Evolutionary conservation across 2,329 filamentous ascomycete genomes (phyloP), one percentile per base, ranked within the genome.

Genomic region (Trichoderma hamatum): DNA sequence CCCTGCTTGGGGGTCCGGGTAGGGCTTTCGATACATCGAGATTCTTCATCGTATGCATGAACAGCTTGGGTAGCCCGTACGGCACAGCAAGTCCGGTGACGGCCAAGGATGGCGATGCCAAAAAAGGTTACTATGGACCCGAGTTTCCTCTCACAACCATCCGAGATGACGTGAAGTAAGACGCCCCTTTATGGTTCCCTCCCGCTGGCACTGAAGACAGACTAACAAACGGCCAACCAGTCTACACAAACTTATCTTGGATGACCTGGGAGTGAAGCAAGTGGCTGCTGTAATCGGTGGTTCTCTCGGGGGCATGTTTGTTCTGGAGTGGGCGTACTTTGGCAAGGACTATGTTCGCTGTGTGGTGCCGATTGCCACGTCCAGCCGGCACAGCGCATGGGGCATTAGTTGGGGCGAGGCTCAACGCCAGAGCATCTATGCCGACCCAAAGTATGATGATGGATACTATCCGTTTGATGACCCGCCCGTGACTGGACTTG

Each of bases 71-170:
- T 56, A 95, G 92, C 75, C 93, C 93, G 0, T 96, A 96, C 76
- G 93, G 93, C 34, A 93, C 91, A 69, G 92, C 92, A n/a, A 95
- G 92, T 77, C 92, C 93, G 1, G 92, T 95, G 65, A 99, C 96
- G 2, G 90, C 90, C 74, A 96, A 93, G 79, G 90, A 97, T 76
- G 94, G 94, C 16, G 88, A 96, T 74, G 82, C 86, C 19, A 84
- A 83, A 63, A 89, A 92, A 71, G 94, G 88, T 21, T 87, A 88
- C 74, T 99, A 99, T 76, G 96, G 96, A 0, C 96, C 96, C 1
- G 96, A 99, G 76, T 99, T 99, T 74, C 96, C 96, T 58, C 82
- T 99, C 72, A 97, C 96, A 1, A 98, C 96, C 0, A 93, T 99
- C 72, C 86, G 95, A 73, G 96, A 99, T 78, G 96, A 99, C 82